phyloP scores from a whole-genome alignment of 495 filamentous ascomycete genomes.

The Aspergillus baeticus region DNA sequence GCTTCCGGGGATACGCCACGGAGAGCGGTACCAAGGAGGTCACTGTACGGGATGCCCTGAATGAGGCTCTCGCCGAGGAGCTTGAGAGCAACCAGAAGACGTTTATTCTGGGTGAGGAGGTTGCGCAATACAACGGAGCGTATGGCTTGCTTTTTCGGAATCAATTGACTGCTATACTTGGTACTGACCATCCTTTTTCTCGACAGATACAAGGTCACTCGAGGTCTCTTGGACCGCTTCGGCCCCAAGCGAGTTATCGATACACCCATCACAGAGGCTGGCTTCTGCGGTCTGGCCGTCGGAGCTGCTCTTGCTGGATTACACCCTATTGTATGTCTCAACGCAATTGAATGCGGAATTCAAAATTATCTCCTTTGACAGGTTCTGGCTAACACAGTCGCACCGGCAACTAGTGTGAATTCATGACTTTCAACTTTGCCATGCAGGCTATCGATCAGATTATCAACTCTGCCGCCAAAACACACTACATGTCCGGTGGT shows the following conservation, averaged over 20 bases:
- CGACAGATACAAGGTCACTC: conserved; percentile 91
- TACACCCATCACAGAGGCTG: conserved; percentile 95
- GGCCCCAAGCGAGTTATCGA: conserved; percentile 97
- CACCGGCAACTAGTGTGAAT: conserved; percentile 74
- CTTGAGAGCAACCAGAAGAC: conserved; percentile 91
- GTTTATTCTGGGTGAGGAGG: conserved; percentile 95
- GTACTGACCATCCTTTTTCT: conserved; percentile 8
- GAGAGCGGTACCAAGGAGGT: conserved; percentile 78
- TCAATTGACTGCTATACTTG: conserved; percentile 11
- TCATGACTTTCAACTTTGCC: conserved; percentile 99
- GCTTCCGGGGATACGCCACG: conserved; percentile 48
- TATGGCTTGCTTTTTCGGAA: conserved; percentile 36
- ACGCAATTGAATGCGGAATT: not conserved
- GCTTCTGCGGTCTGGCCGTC: conserved; percentile 88
- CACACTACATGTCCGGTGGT: conserved; percentile 99
- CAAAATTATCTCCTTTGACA: no score
- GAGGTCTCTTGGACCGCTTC: conserved; percentile 93
- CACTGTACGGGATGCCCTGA: conserved; percentile 94
- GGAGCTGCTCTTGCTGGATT: conserved; percentile 92
- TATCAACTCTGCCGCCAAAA: conserved; percentile 98
- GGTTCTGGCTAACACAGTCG: not conserved
- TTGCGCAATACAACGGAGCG: conserved; percentile 99
- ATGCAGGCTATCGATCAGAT: conserved; percentile 99
- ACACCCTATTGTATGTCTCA: conserved; percentile 78
- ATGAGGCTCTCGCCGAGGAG: conserved; percentile 97